Conservation (phyloP, 768 basidiomycete genomes). For the Leccinum sublutescens region DNA sequence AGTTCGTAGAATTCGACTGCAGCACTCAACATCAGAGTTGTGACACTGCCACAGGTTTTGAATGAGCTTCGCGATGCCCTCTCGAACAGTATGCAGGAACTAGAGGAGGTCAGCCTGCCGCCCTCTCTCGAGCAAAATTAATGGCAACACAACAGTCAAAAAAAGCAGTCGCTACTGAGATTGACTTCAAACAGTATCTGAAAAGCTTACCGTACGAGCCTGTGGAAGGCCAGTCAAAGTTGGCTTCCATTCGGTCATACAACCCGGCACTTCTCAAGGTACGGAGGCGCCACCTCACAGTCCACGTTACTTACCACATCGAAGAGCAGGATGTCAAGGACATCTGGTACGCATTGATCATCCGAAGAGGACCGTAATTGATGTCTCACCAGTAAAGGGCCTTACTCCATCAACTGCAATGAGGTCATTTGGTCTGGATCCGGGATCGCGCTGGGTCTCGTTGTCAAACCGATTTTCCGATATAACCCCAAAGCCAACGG, state of each 20-base stretch:
- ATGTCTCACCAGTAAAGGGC: constrained; percentile 8
- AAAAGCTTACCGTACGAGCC: constrained; percentile 7
- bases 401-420: constrained; percentile 9
- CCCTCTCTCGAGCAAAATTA: background rate
- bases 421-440: constrained; percentile 25
- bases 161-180: constrained; percentile 12
- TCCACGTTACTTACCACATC: background rate
- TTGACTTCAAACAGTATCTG: constrained; percentile 15
- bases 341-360: constrained; percentile 10
- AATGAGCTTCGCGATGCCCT: constrained; percentile 22
- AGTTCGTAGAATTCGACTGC: constrained; percentile 12
- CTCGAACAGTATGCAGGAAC: constrained; percentile 14
- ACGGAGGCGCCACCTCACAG: background rate
- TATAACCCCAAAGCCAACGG: constrained; percentile 23
- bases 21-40: background rate
- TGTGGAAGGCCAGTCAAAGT: constrained; percentile 12
- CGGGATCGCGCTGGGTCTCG: constrained; percentile 26
- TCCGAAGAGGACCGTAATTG: background rate
- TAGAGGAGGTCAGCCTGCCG: constrained; percentile 17
- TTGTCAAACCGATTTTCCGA: constrained; percentile 25
- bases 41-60: constrained; percentile 14
- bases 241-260: constrained; percentile 8
- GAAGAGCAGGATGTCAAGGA: constrained; percentile 4
- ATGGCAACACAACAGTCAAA: constrained; percentile 9
- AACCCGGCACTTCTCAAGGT: constrained; percentile 15